Evolutionary conservation across 169 alveolate species (phyloP).

Genomic region (Babesia divergens): DNA sequence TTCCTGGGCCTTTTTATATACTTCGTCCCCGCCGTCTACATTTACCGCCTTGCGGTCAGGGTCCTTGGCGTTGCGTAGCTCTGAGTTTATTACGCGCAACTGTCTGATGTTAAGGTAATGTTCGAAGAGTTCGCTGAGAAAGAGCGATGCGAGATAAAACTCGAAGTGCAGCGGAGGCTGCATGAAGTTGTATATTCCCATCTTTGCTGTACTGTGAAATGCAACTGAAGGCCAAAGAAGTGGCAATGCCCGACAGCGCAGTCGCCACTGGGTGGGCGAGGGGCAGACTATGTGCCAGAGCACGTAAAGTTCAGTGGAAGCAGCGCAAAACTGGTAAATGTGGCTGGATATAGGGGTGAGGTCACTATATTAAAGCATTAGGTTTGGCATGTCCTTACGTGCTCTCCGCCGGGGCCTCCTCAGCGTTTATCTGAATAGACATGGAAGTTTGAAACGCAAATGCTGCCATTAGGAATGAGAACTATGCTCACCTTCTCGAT

Average conservation of each 20-base stretch:
- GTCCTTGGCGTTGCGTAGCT: slow-evolving; percentile 18
- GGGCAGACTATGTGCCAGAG: not conserved
- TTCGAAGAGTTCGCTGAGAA: slow-evolving; percentile 48
- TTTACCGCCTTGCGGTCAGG: not conserved
- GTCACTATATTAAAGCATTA: not conserved
- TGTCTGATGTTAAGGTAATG: slow-evolving; percentile 62
- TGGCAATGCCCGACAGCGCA: slow-evolving; percentile 11
- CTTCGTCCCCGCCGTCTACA: not conserved
- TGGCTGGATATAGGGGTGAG: no score
- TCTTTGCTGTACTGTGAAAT: not conserved
- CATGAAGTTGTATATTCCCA: slow-evolving; percentile 48
- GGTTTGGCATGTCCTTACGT: not conserved
- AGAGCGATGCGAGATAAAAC: slow-evolving; percentile 26
- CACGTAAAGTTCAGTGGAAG: not conserved
- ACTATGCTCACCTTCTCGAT: slow-evolving; percentile 32
- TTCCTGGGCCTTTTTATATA: slow-evolving; percentile 27
- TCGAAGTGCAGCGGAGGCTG: slow-evolving; percentile 46
- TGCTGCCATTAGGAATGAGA: not conserved
- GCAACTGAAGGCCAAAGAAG: not conserved
- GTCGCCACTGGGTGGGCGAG: not conserved
- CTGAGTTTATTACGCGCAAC: slow-evolving; percentile 28
- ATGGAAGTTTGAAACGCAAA: not conserved
- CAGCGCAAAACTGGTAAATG: no score
- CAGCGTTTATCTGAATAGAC: slow-evolving; percentile 25
- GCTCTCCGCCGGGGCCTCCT: slow-evolving; percentile 28